These are phyloP conservation scores for Chalciporus chontae DNA, from an alignment of 768 basidiomycete genomes.

Conservation along the genomic window DNA sequence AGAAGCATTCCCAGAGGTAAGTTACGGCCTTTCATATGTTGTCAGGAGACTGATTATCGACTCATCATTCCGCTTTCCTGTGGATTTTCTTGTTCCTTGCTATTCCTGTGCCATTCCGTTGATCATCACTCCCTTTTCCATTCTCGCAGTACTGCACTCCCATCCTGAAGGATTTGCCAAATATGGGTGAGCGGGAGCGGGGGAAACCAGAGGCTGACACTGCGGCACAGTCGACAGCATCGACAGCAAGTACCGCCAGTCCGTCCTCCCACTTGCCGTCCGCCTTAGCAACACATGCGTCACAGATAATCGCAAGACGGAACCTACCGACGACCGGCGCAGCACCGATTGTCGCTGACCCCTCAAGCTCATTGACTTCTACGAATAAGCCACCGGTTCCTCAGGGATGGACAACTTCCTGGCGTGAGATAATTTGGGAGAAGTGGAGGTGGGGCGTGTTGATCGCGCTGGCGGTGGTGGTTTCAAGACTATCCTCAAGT, in stretches of 20 bases:
- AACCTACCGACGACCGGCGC: slow-evolving; percentile 16
- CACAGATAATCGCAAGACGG: slow-evolving; percentile 20
- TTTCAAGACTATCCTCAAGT: slow-evolving; percentile 69
- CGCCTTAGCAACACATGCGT: slow-evolving; percentile 18
- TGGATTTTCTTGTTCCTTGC: slow-evolving; percentile 14
- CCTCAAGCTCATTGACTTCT: slow-evolving; percentile 18
- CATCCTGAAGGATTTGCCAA: slow-evolving; percentile 71
- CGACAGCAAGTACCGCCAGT: slow-evolving; percentile 15
- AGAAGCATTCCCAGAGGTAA: slow-evolving; percentile 86
- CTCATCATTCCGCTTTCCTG: slow-evolving; percentile 16
- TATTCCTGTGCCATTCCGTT: slow-evolving; percentile 15
- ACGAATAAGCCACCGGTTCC: slow-evolving; percentile 31
- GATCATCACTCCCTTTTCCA: slow-evolving; percentile 16
- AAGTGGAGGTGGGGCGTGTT: slow-evolving; percentile 84
- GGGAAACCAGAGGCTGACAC: slow-evolving; percentile 40
- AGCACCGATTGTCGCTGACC: slow-evolving; percentile 11
- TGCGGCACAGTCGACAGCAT: slow-evolving; percentile 18
- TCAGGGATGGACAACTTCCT: slow-evolving; percentile 55
- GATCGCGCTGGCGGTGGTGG: slow-evolving; percentile 72
- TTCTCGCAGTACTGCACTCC: slow-evolving; percentile 63
- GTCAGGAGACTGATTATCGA: slow-evolving; percentile 21
- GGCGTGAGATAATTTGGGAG: slow-evolving; percentile 70
- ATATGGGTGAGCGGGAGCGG: slow-evolving; percentile 85
- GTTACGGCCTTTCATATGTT: slow-evolving; percentile 30
- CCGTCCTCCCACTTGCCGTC: slow-evolving; percentile 17